Evolutionary conservation across 352 stramenopile genomes (phyloP), one percentile per base, ranked within the genome.

Genomic region (Phytophthora macrochlamydospora): DNA sequence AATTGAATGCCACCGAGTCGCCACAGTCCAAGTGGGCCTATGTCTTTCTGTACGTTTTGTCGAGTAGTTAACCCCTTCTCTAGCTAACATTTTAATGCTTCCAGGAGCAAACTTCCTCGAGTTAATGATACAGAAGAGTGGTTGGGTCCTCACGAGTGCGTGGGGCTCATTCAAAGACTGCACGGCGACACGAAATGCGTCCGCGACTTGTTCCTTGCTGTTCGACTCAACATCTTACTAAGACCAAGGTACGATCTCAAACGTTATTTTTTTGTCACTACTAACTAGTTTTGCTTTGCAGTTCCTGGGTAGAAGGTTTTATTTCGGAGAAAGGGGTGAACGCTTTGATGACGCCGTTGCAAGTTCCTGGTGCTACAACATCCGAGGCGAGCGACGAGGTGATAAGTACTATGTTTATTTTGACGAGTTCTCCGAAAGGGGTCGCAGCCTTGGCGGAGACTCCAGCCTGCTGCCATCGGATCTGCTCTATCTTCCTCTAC

Each of bases 1-100:
- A 93, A 35, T 45, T 93, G 3, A 73, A 65, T 33, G 18, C 56
- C 2, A 56, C 82, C 9, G 83, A 91, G 52, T 72, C 77, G 0
- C 67, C 75, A 24, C 71, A 82, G 45, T 82, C 76, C 29, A 91
- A 93, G 75, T 93, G 85, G 85, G 76, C 83, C 51, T 90, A 90
- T 62, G 54, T 77, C n/a, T 88, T 82, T 61, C 53, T 93, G 75
- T 89, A 73, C 75, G 80, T 80, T 49, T 28, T 37, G 18, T 24
- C 18, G 18, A 24, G 18, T 24, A 0, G 18, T 24, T 24, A 24
- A 24, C 18, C 0, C 18, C 18, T 24, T 50, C 37, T 13, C n/a
- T 48, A 14, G 12, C 18, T 24, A 24, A 24, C 18, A 24, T 24
- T 24, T 24, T 24, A 24, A 24, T 24, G 18, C 18, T 24, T 24